Evolutionary conservation across 805 yeast species (phyloP), one percentile per base, ranked within the genome.

Genomic region (Middelhovenomyces tepae): DNA sequence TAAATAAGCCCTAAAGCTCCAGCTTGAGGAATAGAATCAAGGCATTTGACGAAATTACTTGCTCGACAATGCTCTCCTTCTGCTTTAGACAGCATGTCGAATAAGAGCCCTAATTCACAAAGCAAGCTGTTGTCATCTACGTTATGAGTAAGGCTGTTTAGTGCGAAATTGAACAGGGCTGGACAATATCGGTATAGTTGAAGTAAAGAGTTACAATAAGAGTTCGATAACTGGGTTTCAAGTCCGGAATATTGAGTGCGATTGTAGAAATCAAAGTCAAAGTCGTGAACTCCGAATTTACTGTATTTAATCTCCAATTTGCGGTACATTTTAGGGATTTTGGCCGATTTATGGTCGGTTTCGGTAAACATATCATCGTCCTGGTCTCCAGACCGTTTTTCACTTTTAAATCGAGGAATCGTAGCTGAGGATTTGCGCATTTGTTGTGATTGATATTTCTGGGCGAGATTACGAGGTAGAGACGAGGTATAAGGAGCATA

Each of bases 271-370:
- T 72, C 77, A 53, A 91, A 89, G 59, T 89, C 95, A 58, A 91
- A 91, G 54, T 86, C 95, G 45, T 80, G 85, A 19, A 91, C 86
- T 17, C 98, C 98, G 56, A 85, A 89, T 47, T 73, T 78, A 36
- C 93, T 81, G 55, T 87, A 89, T 26, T 78, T 70, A 34, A 89
- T 82, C 39, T 78, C 81, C 28, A 84, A 62, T 45, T 76, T 73
- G 25, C 75, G 64, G 59, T 79, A 89, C 22, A 87, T 81, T 33
- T 78, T 77, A 1, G 95, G 95, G 1, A 75, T 65, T 22, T 58
- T 51, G 47, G 69, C 61, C 36, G 59, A 46, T 36, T 30, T 40
- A 4, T 27, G 37, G 16, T 32, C 37, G 17, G 34, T 23, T 29
- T 36, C 28, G 11, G 30, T 34, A 18, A 40, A 36, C 10, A 42